Evolutionary conservation across 192 early-diverging fungal genomes (phyloP), one percentile per base, ranked within the genome.

Genomic region (Dispira parvispora): DNA sequence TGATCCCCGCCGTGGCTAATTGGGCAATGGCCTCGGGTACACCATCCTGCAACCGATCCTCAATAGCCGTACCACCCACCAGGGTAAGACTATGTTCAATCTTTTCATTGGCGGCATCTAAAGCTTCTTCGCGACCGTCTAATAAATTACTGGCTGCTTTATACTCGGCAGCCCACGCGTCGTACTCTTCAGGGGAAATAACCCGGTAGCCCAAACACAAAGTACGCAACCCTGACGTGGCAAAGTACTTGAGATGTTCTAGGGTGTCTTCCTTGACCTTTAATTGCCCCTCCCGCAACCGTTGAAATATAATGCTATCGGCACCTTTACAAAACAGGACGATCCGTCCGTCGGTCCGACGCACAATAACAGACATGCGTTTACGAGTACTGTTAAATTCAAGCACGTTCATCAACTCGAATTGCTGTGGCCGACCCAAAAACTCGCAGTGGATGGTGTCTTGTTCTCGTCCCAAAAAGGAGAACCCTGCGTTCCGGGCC

Each of bases 341-440:
- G 52, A 95, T 78, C 42, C 72, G 73, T 45, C 81, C 84, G 28
- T 90, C 85, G 1, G 85, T 81, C 27, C 80, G 78, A 46, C 84
- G 74, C 60, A 95, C 73, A 64, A 98, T 86, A 13, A 96, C 88
- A 32, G 86, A 89, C 95, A 98, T 98, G 52, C 95, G 78, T 71
- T 98, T 98, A 61, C 95, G 83, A n/a, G 84, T 87, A 23, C 88
- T 91, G 71, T 90, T 96, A 67, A 98, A 98, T 71, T 95, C 88
- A 9, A 91, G 76, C 38, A 86, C 80, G 46, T 86, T 80, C 49
- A 90, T 68, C 43, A 88, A 68, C 46, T 73, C 71, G 74, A 78
- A 90, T 9, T 71, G 45, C 32, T 85, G 79, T 45, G 69, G 79
- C 67, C 84, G 82, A 16, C 90, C 90, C 63, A 85, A 75, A 11